Evolutionary conservation across 2,329 filamentous ascomycete genomes (phyloP), one percentile per base, ranked within the genome.

Genomic region (Fusarium agapanthi): DNA sequence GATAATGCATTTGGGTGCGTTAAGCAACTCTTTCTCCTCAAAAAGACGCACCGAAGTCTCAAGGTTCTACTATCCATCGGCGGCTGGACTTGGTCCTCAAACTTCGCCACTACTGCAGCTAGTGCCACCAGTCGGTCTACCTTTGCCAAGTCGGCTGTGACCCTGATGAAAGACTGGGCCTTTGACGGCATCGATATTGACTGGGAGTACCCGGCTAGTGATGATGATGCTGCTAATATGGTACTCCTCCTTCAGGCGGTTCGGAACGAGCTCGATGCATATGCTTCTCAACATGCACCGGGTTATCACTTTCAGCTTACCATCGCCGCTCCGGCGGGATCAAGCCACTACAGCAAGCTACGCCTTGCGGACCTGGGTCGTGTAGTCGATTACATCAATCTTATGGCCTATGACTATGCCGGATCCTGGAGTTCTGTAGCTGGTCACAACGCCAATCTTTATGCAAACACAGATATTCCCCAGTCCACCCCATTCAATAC

Each of bases 61-160:
- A 95, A 95, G 78, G 86, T 91, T 3, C 84, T 95, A 22, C 86
- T 97, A 6, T 92, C 89, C 47, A 93, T 97, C 72, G 94, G 94
- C 48, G 94, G 94, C 34, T 95, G 92, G 92, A 94, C 92, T 0
- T 95, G 93, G 80, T 93, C 91, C 3, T 82, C 87, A 72, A 93
- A 93, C 79, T 94, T 96, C 78, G 84, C 92, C 0, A 83, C 84
- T 4, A 90, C 91, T 0, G 88, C 90, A 15, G 89, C 88, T 66
- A 92, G 90, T 0, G 84, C 86, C 0, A 81, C 85, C 14, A 51
- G 59, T 8, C 87, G 93, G 22, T 80, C 84, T 35, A 87, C 75
- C 1, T 97, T 97, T 81, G 94, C 93, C 9, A 81, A 87, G 48
- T 88, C 87, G 8, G 89, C 93, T 4, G 91, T 95, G 1, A 81